phyloP scores from a whole-genome alignment of 108 stramenopile genomes.

The Cylindrotheca closterium region DNA sequence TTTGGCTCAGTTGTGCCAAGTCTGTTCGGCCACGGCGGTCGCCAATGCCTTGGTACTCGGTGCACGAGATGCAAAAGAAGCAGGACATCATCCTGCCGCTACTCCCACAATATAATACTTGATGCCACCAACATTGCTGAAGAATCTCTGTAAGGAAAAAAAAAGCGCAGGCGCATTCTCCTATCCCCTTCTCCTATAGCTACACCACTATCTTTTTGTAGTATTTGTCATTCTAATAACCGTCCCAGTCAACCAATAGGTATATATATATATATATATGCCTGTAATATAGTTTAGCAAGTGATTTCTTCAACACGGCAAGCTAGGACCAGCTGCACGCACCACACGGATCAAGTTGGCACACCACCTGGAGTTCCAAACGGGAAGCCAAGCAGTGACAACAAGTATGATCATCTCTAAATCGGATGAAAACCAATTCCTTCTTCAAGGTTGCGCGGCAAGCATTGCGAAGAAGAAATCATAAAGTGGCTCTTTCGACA shows the following conservation, averaged over 20 bases:
- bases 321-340: slow-evolving; percentile 89
- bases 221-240: too few relatives aligned
- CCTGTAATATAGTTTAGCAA: too few relatives aligned
- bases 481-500: slow-evolving; percentile 54
- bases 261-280: too few relatives aligned
- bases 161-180: too few relatives aligned
- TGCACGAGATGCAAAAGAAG: not conserved
- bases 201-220: too few relatives aligned
- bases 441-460: slow-evolving; percentile 83
- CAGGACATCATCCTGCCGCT: too few relatives aligned
- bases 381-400: slow-evolving; percentile 93
- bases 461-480: slow-evolving; percentile 69
- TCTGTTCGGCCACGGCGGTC: not conserved
- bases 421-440: slow-evolving; percentile 79
- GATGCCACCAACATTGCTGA: too few relatives aligned
- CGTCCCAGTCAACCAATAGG: too few relatives aligned
- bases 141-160: too few relatives aligned
- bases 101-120: too few relatives aligned
- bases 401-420: slow-evolving; percentile 89
- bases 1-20: not conserved
- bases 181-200: too few relatives aligned
- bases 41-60: not conserved
- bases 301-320: slow-evolving; percentile 42
- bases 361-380: slow-evolving; percentile 88
- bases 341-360: slow-evolving; percentile 90